phyloP scores from a whole-genome alignment of 805 yeast species.

The Zygoascus flipseniorum region DNA sequence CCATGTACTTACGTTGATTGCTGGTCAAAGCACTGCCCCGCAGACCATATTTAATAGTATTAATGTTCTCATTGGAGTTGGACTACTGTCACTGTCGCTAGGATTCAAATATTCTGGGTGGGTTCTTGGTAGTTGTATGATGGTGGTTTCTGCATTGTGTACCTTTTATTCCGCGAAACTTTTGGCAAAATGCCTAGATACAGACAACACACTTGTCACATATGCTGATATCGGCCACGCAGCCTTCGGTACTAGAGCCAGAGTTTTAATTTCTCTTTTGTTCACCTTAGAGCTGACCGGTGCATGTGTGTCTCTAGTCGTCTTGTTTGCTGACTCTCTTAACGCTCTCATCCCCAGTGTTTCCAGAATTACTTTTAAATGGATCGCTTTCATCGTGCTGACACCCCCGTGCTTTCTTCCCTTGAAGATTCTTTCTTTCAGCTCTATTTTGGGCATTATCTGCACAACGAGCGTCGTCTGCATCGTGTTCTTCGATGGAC shows the following conservation, averaged over 20 bases:
- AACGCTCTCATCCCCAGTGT: slow-evolving; percentile 54
- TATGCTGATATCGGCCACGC: slow-evolving; percentile 85
- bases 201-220: slow-evolving; percentile 72
- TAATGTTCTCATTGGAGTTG: slow-evolving; percentile 61
- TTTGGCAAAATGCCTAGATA: slow-evolving; percentile 66
- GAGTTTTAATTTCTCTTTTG: slow-evolving; percentile 61
- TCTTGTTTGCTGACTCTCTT: slow-evolving; percentile 78
- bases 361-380: slow-evolving; percentile 50
- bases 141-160: slow-evolving; percentile 51
- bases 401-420: slow-evolving; percentile 82
- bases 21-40: slow-evolving; percentile 73
- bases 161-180: slow-evolving; percentile 74
- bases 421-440: slow-evolving; percentile 58
- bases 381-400: slow-evolving; percentile 45
- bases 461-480: slow-evolving; percentile 60
- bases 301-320: slow-evolving; percentile 71
- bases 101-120: slow-evolving; percentile 57
- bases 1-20: slow-evolving; percentile 56
- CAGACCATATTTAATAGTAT: slow-evolving; percentile 62
- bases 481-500: slow-evolving; percentile 53
- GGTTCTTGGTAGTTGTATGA: slow-evolving; percentile 50
- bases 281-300: slow-evolving; percentile 75
- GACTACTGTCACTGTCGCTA: slow-evolving; percentile 56
- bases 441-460: slow-evolving; percentile 61
- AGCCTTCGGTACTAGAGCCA: slow-evolving; percentile 72